Conservation (phyloP, 2,329 filamentous ascomycete species). For the Orbilia oligospora region DNA sequence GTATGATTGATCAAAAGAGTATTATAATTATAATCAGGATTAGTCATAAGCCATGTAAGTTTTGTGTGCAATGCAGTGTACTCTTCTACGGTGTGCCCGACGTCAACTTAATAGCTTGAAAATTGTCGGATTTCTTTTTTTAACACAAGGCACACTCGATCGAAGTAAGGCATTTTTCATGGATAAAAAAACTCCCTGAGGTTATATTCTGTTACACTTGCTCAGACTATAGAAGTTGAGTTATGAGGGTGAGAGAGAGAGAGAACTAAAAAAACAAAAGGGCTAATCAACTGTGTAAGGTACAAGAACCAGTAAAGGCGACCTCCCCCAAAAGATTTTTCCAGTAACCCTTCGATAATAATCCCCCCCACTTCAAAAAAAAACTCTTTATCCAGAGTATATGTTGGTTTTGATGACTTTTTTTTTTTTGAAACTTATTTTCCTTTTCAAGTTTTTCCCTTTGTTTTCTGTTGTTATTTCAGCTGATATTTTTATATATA, state of each 20-base stretch:
- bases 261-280: slow-evolving; percentile 19
- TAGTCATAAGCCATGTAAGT: neutral
- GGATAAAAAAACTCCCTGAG: slow-evolving; percentile 47
- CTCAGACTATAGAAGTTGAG: slow-evolving; percentile 50
- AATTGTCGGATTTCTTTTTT: neutral
- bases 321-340: slow-evolving; percentile 32
- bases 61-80: too few species aligned
- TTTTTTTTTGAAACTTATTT: slow-evolving; percentile 26
- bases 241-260: neutral
- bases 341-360: slow-evolving; percentile 31
- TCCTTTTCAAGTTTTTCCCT: slow-evolving; percentile 50
- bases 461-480: slow-evolving; percentile 51
- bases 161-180: slow-evolving; percentile 4
- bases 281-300: slow-evolving; percentile 44
- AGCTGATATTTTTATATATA: slow-evolving; percentile 25
- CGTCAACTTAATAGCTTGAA: too few species aligned
- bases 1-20: too few species aligned
- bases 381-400: slow-evolving; percentile 26
- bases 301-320: slow-evolving; percentile 54
- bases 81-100: too few species aligned
- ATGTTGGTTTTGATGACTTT: slow-evolving; percentile 43
- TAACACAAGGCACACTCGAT: neutral
- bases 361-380: slow-evolving; percentile 5
- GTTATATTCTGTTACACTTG: slow-evolving; percentile 49
- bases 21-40: neutral